These are phyloP conservation scores for Chara braunii DNA, from an alignment of 139 green algal genomes.

Conservation along the genomic window DNA sequence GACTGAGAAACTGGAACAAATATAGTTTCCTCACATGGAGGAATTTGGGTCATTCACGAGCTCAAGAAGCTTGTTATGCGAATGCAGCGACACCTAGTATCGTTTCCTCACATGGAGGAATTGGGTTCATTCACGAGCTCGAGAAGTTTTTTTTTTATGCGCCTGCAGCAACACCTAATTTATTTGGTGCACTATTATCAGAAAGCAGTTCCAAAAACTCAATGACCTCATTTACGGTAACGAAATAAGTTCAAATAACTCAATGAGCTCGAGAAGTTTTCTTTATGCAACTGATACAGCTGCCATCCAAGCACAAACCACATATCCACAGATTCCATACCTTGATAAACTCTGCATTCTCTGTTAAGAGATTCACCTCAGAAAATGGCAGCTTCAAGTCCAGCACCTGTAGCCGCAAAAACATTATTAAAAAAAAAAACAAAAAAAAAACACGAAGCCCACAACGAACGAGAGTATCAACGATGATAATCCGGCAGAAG, in stretches of 20 bases:
- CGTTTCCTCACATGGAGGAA: too few species aligned
- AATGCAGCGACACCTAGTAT: too few species aligned
- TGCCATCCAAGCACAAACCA: background rate
- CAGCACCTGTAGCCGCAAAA: constrained; percentile 1
- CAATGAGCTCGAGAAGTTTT: background rate
- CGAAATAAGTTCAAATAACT: background rate
- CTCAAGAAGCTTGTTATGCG: too few species aligned
- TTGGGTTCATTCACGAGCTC: too few species aligned
- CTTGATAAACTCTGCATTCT: constrained; percentile 33
- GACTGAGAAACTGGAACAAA: too few species aligned
- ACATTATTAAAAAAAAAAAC: background rate
- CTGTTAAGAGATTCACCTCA: constrained; percentile 16
- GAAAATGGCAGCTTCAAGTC: constrained; percentile 31
- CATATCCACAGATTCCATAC: background rate
- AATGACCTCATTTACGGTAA: background rate
- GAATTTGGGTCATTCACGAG: too few species aligned
- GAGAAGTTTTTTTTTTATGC: too few species aligned
- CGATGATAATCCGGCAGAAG: background rate
- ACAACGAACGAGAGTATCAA: background rate
- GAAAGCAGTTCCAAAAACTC: background rate
- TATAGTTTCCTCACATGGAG: too few species aligned
- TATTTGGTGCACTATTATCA: background rate
- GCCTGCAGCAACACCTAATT: too few species aligned
- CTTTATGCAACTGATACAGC: too few species aligned
- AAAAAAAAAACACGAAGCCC: background rate